These are phyloP conservation scores for Melastoma malabathricum DNA, from an alignment of 345 rosid species.

Conservation along the genomic window DNA sequence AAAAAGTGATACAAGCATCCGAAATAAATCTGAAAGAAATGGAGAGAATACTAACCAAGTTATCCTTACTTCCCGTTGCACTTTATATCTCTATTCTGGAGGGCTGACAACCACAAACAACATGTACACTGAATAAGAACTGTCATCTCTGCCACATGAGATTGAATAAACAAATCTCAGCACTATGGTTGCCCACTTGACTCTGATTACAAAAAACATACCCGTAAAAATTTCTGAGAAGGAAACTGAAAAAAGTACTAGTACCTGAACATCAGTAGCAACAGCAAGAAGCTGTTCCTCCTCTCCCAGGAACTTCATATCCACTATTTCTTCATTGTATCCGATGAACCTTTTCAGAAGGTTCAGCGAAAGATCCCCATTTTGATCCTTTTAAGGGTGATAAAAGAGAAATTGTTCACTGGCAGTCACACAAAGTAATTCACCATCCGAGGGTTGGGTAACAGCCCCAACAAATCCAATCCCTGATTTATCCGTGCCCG, in stretches of 20 bases:
- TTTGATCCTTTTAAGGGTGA: slow-evolving; percentile 22
- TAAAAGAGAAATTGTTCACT: slow-evolving; percentile 83
- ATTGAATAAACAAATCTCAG: too few relatives aligned
- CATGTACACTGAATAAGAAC: too few relatives aligned
- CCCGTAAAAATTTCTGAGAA: background rate
- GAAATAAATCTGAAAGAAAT: too few relatives aligned
- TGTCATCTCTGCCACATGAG: too few relatives aligned
- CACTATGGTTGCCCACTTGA: too few relatives aligned
- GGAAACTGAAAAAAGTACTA: slow-evolving; percentile 9
- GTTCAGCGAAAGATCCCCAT: slow-evolving; percentile 29
- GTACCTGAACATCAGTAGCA: slow-evolving; percentile 94
- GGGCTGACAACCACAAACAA: too few relatives aligned
- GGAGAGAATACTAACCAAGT: slow-evolving; percentile 34
- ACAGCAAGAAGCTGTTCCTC: slow-evolving; percentile 82
- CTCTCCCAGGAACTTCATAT: slow-evolving; percentile 80
- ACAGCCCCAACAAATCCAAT: slow-evolving; percentile 70
- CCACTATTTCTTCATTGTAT: slow-evolving; percentile 83
- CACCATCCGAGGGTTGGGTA: slow-evolving; percentile 56
- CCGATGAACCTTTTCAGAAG: slow-evolving; percentile 76
- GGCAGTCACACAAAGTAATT: slow-evolving; percentile 84
- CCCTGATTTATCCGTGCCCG: slow-evolving; percentile 41
- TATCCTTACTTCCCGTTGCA: slow-evolving; percentile 95
- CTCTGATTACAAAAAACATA: too few relatives aligned
- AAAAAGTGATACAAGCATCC: too few relatives aligned
- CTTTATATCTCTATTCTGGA: too few relatives aligned